These are phyloP conservation scores for Lipomyces orientalis DNA, from an alignment of 805 yeast genomes.

Conservation along the genomic window DNA sequence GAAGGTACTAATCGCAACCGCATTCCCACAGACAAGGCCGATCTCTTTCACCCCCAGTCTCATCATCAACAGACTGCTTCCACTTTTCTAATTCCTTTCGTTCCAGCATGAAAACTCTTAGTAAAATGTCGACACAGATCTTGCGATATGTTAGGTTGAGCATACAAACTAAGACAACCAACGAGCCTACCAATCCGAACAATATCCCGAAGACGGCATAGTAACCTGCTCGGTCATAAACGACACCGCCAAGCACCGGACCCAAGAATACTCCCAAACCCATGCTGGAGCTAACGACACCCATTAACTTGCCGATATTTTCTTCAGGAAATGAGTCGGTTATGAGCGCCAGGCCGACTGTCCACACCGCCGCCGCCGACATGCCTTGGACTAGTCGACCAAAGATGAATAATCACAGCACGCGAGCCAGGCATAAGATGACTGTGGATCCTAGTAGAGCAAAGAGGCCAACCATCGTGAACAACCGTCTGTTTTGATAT, in stretches of 20 bases:
- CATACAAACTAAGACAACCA: neutral
- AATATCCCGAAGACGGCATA: slow-evolving; percentile 44
- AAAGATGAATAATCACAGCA: slow-evolving; percentile 40
- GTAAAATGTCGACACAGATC: slow-evolving; percentile 40
- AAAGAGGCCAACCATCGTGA: slow-evolving; percentile 45
- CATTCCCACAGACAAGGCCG: neutral
- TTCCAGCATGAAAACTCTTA: slow-evolving; percentile 46
- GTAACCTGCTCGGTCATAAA: slow-evolving; percentile 45
- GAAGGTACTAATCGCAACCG: neutral
- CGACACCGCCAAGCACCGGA: slow-evolving; percentile 47
- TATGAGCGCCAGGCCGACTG: slow-evolving; percentile 46
- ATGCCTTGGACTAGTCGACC: slow-evolving; percentile 47
- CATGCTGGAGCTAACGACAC: slow-evolving; percentile 44
- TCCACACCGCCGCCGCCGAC: slow-evolving; percentile 47
- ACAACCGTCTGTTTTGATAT: slow-evolving; percentile 36
- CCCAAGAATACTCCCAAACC: slow-evolving; percentile 45
- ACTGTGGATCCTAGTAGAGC: slow-evolving; percentile 44
- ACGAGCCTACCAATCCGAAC: slow-evolving; percentile 40
- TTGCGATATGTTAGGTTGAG: neutral
- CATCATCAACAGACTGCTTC: slow-evolving; percentile 43
- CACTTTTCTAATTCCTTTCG: slow-evolving; percentile 28
- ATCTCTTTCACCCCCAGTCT: slow-evolving; percentile 38
- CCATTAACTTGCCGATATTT: slow-evolving; percentile 43
- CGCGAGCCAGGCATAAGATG: slow-evolving; percentile 42
- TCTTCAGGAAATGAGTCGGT: slow-evolving; percentile 42